phyloP scores from a whole-genome alignment of 306 rosid species.

The Glycine tomentella region DNA sequence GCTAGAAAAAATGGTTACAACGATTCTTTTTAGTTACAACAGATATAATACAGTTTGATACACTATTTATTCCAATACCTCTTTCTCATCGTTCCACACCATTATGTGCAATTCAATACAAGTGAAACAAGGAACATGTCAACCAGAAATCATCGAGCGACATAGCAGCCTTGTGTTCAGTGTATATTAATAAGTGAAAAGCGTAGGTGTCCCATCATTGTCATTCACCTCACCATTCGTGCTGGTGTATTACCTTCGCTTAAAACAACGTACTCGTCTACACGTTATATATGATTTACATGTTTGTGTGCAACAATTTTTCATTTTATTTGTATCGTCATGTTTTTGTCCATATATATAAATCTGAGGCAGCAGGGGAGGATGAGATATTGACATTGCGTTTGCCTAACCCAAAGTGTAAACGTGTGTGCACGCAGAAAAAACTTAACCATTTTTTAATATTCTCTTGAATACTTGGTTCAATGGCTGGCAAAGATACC shows the following conservation, averaged over 20 bases:
- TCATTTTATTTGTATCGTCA: background rate
- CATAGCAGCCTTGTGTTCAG: background rate
- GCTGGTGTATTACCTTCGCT: background rate
- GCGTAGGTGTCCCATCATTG: background rate
- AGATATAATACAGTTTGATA: too few species aligned
- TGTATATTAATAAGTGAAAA: background rate
- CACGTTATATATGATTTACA: background rate
- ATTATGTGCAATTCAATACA: background rate
- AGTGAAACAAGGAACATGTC: background rate
- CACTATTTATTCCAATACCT: too few species aligned
- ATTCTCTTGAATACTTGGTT: too few species aligned
- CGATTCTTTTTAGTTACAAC: too few species aligned
- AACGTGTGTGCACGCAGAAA: too few species aligned
- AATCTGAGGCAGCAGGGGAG: background rate
- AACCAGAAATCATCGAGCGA: constrained; percentile 1
- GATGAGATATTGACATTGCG: background rate
- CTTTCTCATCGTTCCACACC: background rate
- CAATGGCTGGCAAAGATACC: too few species aligned
- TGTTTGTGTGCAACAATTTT: background rate
- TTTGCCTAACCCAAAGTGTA: background rate
- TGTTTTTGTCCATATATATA: background rate
- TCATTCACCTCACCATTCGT: constrained; percentile 3
- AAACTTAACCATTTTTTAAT: too few species aligned
- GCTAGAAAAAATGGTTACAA: too few species aligned
- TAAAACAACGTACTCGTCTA: background rate